A percentile compares a stretch with the other conserved stretches of the same genome.
These are phyloP conservation scores for Vigna hirtella DNA, from an alignment of 306 rosid genomes.

Conservation along the genomic window DNA sequence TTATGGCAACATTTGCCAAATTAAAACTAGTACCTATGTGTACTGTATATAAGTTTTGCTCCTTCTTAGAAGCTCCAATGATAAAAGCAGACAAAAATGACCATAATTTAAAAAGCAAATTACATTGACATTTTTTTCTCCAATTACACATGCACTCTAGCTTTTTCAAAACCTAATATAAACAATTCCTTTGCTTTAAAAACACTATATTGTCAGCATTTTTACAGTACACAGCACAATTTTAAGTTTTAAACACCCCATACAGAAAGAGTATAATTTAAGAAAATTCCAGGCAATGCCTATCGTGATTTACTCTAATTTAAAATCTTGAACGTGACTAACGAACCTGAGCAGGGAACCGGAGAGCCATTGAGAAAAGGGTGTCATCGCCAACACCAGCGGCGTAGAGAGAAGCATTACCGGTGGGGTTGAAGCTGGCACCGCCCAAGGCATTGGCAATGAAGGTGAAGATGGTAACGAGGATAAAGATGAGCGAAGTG, in stretches of 20 bases:
- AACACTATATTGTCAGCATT: too few species aligned
- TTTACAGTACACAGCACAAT: too few species aligned
- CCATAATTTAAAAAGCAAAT: neutral
- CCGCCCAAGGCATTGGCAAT: conserved; percentile 79
- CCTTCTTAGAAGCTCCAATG: neutral
- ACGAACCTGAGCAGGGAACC: conserved; percentile 90
- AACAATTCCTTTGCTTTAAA: too few species aligned
- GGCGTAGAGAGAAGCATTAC: conserved; percentile 76
- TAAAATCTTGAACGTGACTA: neutral
- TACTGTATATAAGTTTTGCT: too few species aligned
- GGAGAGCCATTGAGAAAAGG: conserved; percentile 84
- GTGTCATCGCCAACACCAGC: conserved; percentile 77
- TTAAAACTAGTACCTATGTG: too few species aligned
- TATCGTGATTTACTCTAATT: neutral
- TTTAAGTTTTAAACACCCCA: too few species aligned
- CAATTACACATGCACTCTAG: too few species aligned
- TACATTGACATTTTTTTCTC: too few species aligned
- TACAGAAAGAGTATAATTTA: too few species aligned
- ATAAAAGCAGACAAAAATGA: neutral
- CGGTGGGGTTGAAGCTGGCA: conserved; percentile 91
- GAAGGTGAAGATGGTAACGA: conserved; percentile 60
- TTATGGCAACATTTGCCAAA: neutral
- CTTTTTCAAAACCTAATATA: too few species aligned
- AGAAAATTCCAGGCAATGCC: too few species aligned
- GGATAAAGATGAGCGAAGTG: conserved; percentile 58